Percentiles rank a stretch among this genome's conserved stretches.
Conservation (phyloP, 208 protist species). For the Trypanosoma caninum region DNA sequence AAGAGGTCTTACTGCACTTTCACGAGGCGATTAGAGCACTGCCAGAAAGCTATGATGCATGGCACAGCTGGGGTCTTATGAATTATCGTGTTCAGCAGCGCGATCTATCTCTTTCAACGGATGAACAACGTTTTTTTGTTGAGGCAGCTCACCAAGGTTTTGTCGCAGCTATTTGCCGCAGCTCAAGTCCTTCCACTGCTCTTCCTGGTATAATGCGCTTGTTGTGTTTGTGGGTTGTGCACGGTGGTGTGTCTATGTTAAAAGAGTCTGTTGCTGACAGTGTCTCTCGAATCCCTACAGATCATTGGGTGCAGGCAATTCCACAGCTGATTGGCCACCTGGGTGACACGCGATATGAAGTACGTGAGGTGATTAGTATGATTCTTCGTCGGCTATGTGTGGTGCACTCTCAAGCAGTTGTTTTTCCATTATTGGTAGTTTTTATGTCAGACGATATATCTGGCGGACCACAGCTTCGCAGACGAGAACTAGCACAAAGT, state of each 20-base stretch:
- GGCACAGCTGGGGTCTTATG: conserved; percentile 97
- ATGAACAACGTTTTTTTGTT: conserved; percentile 79
- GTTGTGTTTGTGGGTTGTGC: conserved; percentile 98
- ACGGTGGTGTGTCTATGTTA: conserved; percentile 81
- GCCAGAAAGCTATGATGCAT: conserved; percentile 90
- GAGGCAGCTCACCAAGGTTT: conserved; percentile 94
- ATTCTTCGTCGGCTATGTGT: conserved; percentile 94
- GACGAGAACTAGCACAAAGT: conserved; percentile 63
- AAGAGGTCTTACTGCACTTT: conserved; percentile 75
- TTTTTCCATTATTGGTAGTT: conserved; percentile 99
- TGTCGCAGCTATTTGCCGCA: conserved; percentile 95
- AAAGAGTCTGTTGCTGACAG: conserved; percentile 91
- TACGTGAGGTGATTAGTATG: conserved; percentile 94
- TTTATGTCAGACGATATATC: conserved; percentile 71
- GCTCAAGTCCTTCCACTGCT: conserved; percentile 62
- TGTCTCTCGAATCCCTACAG: conserved; percentile 93
- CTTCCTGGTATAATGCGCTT: conserved; percentile 97
- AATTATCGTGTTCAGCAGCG: conserved; percentile 96
- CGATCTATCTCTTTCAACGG: conserved; percentile 62
- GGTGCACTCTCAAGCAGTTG: conserved; percentile 98
- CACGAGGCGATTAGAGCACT: conserved; percentile 81
- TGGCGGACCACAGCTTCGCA: conserved; percentile 26
- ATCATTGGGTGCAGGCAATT: conserved; percentile 99
- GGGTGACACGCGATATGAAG: conserved; percentile 81
- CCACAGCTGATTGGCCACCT: conserved; percentile 99